Percentiles rank a stretch among this genome's conserved stretches.
Evolutionary conservation across 192 early-diverging fungal species (phyloP).

Genomic region (Coemansia javaensis): DNA sequence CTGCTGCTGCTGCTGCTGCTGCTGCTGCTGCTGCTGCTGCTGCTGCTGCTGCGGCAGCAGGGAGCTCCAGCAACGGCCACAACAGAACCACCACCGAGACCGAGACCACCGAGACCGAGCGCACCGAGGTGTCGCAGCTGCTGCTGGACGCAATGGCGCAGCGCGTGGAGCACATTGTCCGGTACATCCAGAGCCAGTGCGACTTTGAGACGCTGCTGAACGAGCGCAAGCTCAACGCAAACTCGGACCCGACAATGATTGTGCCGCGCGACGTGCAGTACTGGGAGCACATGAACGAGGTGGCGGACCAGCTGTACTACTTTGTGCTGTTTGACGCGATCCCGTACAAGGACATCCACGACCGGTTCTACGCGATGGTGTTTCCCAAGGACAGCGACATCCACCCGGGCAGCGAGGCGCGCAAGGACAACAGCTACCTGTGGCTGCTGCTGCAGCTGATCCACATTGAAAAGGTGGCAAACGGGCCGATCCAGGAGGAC

Average conservation of each 20-base stretch:
- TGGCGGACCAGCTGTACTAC: conserved; percentile 71
- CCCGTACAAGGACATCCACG: conserved; percentile 55
- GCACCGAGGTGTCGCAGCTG: conserved; percentile 28
- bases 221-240: conserved; percentile 29
- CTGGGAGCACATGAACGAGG: conserved; percentile 72
- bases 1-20: background rate
- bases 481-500: conserved; percentile 59
- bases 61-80: background rate
- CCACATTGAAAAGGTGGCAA: conserved; percentile 62
- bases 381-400: conserved; percentile 53
- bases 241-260: conserved; percentile 53
- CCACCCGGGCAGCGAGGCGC: conserved; percentile 34
- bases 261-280: conserved; percentile 64
- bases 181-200: conserved; percentile 46
- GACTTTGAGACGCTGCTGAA: conserved; percentile 49
- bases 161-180: conserved; percentile 31
- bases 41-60: too few relatives aligned
- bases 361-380: conserved; percentile 54
- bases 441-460: conserved; percentile 69
- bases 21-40: too few relatives aligned
- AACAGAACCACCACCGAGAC: background rate
- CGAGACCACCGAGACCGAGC: conserved; percentile 24
- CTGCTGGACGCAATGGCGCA: conserved; percentile 44
- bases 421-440: conserved; percentile 69
- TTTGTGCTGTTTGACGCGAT: conserved; percentile 59